Percentiles rank a stretch among this genome's conserved stretches.
These are phyloP conservation scores for Cubamyces sp. DNA, from an alignment of 768 basidiomycete species.

Conservation along the genomic window DNA sequence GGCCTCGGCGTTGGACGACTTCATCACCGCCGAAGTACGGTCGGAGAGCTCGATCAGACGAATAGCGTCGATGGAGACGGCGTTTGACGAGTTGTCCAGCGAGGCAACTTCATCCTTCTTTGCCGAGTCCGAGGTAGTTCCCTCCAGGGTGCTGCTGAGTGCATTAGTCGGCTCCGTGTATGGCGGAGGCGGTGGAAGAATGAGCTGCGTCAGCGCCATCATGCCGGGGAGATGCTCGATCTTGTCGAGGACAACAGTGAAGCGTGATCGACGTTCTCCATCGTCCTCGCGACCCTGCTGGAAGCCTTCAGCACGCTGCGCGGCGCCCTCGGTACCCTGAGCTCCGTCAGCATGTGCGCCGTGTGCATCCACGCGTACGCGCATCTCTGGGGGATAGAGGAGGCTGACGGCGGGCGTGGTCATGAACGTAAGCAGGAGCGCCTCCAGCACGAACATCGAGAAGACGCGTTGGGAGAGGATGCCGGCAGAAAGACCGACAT, in stretches of 20 bases:
- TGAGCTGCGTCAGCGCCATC: conserved; percentile 87
- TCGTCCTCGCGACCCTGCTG: conserved; percentile 16
- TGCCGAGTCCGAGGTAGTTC: not conserved
- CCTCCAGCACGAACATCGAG: conserved; percentile 94
- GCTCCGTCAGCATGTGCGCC: conserved; percentile 51
- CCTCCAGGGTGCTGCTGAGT: not conserved
- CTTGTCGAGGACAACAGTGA: conserved; percentile 88
- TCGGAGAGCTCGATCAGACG: conserved; percentile 85
- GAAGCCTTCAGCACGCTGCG: not conserved
- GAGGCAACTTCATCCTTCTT: conserved; percentile 8
- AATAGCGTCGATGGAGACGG: conserved; percentile 70
- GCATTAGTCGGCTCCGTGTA: conserved; percentile 8
- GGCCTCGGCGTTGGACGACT: conserved; percentile 64
- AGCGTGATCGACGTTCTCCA: conserved; percentile 53
- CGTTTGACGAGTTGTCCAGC: conserved; percentile 14
- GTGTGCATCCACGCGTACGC: conserved; percentile 50
- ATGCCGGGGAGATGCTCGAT: conserved; percentile 87
- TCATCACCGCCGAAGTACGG: conserved; percentile 67
- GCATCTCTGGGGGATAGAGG: conserved; percentile 68
- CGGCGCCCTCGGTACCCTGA: conserved; percentile 33
- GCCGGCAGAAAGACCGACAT: conserved; percentile 83
- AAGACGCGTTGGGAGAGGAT: conserved; percentile 78
- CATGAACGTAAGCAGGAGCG: conserved; percentile 80
- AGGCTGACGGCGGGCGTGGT: conserved; percentile 75
- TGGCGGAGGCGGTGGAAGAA: conserved; percentile 50